Conservation (phyloP, 2,329 filamentous ascomycete genomes). For the Nannizziopsis arthrosporioides region DNA sequence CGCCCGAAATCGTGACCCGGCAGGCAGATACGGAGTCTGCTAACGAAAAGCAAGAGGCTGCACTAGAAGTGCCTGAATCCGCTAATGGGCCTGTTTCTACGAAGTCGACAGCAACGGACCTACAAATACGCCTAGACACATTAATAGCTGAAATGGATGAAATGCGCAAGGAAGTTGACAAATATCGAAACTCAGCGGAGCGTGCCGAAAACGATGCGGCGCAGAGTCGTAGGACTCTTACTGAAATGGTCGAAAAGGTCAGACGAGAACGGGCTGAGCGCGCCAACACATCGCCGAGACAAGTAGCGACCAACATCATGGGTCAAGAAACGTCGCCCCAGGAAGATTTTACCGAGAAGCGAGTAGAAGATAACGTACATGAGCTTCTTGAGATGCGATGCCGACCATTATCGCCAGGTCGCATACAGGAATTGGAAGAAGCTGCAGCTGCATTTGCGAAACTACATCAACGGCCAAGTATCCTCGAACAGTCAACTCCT, state of each 20-base stretch:
- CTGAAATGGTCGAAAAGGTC: conserved; percentile 79
- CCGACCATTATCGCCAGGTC: conserved; percentile 28
- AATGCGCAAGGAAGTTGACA: conserved; percentile 67
- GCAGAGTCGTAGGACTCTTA: conserved; percentile 59
- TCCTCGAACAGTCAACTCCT: conserved; percentile 49
- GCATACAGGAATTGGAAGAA: conserved; percentile 28
- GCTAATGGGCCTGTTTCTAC: not conserved
- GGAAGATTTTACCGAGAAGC: conserved; percentile 21
- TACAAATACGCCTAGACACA: conserved; percentile 61
- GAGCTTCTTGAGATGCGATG: conserved; percentile 5
- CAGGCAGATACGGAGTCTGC: conserved; percentile 6
- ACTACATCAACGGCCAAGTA: conserved; percentile 23
- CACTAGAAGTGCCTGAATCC: conserved; percentile 20
- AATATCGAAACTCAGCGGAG: conserved; percentile 66
- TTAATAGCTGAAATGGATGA: conserved; percentile 72
- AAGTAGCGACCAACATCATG: conserved; percentile 20
- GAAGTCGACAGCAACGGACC: conserved; percentile 25
- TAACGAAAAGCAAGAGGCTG: conserved; percentile 16
- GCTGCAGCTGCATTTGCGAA: conserved; percentile 31
- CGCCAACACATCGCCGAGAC: conserved; percentile 31
- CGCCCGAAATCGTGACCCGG: conserved; percentile 11
- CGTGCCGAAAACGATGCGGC: conserved; percentile 67
- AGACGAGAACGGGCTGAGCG: conserved; percentile 52
- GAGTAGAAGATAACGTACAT: conserved; percentile 28
- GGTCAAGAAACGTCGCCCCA: conserved; percentile 15